A percentile compares a stretch with the other conserved stretches of the same genome.
These are phyloP conservation scores for Talaromyces sp. DNA, from an alignment of 2,329 filamentous ascomycete genomes.

Conservation along the genomic window DNA sequence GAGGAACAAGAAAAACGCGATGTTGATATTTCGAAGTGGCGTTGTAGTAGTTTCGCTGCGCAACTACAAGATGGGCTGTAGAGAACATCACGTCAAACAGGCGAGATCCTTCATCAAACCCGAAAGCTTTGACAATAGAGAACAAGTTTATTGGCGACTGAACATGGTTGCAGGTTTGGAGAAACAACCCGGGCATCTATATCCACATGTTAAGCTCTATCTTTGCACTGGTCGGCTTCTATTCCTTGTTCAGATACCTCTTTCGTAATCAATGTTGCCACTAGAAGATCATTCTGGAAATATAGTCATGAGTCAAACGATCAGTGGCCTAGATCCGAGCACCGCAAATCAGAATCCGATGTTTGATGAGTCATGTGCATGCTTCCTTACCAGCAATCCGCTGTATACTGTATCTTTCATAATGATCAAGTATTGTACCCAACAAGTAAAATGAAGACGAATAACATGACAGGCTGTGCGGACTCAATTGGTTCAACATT, in stretches of 20 bases:
- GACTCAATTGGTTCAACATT: background rate
- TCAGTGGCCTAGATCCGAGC: background rate
- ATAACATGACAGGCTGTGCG: too few relatives aligned
- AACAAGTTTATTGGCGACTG: background rate
- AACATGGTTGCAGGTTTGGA: background rate
- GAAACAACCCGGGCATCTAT: background rate
- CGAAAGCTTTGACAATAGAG: background rate
- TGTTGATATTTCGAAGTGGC: background rate
- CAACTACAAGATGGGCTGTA: background rate
- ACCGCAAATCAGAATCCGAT: background rate
- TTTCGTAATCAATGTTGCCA: background rate
- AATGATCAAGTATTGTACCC: background rate
- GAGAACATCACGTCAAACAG: background rate
- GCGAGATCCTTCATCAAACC: background rate
- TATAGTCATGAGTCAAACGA: background rate
- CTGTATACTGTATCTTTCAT: background rate
- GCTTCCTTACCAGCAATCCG: background rate
- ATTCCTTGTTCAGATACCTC: background rate
- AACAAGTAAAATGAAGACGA: background rate
- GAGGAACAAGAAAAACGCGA: background rate
- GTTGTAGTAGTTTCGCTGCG: background rate
- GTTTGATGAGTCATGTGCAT: conserved; percentile 6
- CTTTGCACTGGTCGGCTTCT: background rate
- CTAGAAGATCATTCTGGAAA: background rate
- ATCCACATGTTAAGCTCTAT: background rate